A percentile compares a stretch with the other conserved stretches of the same genome.
phyloP scores from a whole-genome alignment of 2,329 filamentous ascomycete genomes.

The Verticillium longisporum region DNA sequence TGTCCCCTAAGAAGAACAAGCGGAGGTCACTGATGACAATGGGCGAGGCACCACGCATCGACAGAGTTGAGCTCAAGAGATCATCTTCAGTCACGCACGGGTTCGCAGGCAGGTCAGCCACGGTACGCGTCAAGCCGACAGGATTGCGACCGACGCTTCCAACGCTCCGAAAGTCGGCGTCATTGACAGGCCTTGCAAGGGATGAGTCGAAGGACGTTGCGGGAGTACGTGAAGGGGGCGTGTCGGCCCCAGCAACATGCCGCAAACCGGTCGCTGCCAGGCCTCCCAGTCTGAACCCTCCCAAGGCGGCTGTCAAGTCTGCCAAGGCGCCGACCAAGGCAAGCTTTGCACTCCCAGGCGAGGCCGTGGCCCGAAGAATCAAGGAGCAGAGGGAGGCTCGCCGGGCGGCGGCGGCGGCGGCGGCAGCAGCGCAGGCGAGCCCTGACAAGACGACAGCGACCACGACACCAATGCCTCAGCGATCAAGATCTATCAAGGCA shows the following conservation, averaged over 20 bases:
- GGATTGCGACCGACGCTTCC: conserved; percentile 27
- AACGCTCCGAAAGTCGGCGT: conserved; percentile 33
- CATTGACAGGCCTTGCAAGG: conserved; percentile 27
- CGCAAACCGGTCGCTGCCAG: conserved; percentile 20
- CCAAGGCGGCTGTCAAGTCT: conserved; percentile 42
- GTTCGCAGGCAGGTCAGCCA: conserved; percentile 30
- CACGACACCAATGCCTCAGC: conserved; percentile 28
- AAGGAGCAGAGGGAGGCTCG: conserved; percentile 55
- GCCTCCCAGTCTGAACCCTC: conserved; percentile 34
- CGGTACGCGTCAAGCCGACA: conserved; percentile 33
- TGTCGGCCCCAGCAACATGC: conserved; percentile 14
- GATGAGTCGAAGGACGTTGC: conserved; percentile 3
- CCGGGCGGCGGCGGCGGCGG: conserved; percentile 22
- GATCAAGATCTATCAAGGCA: conserved; percentile 43
- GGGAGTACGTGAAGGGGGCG: conserved; percentile 13
- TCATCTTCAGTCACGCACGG: conserved; percentile 19
- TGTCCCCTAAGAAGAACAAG: conserved; percentile 17
- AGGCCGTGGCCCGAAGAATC: conserved; percentile 50
- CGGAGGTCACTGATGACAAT: not conserved
- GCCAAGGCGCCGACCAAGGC: conserved; percentile 47
- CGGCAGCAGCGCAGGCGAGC: conserved; percentile 20
- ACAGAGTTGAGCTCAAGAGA: not conserved
- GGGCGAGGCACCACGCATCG: not conserved
- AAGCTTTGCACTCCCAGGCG: conserved; percentile 56
- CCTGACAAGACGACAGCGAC: conserved; percentile 12